Base-by-base conservation (phyloP, 306 rosid species). In the Amphicarpaea edgeworthii region DNA sequence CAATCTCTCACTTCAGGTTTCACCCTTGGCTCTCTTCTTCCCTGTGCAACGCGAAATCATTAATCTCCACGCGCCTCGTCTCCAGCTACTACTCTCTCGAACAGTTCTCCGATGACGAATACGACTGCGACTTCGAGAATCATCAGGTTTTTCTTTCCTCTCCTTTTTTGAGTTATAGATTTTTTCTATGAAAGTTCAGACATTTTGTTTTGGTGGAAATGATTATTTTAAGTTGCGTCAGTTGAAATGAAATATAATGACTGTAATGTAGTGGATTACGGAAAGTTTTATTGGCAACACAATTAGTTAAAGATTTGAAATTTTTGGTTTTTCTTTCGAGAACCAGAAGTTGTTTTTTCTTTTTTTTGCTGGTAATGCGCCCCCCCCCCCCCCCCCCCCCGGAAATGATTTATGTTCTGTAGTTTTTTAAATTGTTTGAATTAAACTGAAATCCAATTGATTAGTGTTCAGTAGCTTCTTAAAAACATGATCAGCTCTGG, bases 61-160 rank as follows among this genome's bases (percentile, higher is more conserved):
- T 83, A 53, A 2, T 75, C 45, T 6, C 84, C 26, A 63, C 46
- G 42, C 92, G 96, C 38, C 45, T 81, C 24, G 81, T 86, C 74
- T 87, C 87, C 83, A 77, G 87, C 15, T 85, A 85, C 26, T 89
- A 87, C 68, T 84, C 89, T 14, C 71, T 86, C 5, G 98, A 86
- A 80, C 93, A 88, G 82, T 94, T 87, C 91, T 93, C 97, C 47
- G 98, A 93, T 78, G 98, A 93, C 55, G 98, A 93, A 79, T 93
- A 91, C 81, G 96, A 83, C 34, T 87, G 91, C 77, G 91, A 87
- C 38, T 88, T 83, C 40, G 91, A 88, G 69, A 83, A 74, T 77
- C 91, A 90, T 7, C 84, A 85, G 90, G 97, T 88, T 70, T 17
- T 3, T 17, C 59, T 14, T 5, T 28, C 19, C 15, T 12, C 2